Percentiles rank a stretch among this genome's conserved stretches.
Conservation (phyloP, 495 filamentous ascomycete species). For the Delitschia confertaspora region DNA sequence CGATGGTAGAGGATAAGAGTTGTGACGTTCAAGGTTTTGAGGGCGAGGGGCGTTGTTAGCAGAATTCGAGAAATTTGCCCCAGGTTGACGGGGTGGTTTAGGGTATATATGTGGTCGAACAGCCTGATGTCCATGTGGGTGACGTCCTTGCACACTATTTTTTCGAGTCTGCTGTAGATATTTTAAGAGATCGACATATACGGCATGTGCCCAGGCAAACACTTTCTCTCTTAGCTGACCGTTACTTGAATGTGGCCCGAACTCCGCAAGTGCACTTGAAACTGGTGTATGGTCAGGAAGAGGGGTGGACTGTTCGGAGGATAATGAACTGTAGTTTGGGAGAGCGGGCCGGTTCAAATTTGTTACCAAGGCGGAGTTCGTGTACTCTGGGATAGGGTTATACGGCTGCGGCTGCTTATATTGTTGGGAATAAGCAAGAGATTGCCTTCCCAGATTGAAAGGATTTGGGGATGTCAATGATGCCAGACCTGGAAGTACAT, state of each 20-base stretch:
- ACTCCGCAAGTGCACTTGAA: slow-evolving; percentile 25
- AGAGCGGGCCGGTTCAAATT: slow-evolving; percentile 5
- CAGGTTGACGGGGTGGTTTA: slow-evolving; percentile 47
- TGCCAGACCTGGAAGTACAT: slow-evolving; percentile 10
- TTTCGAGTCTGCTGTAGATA: slow-evolving; percentile 60
- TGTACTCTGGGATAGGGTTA: slow-evolving; percentile 16
- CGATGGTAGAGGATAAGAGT: not conserved
- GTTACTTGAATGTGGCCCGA: slow-evolving; percentile 38
- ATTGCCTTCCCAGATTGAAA: slow-evolving; percentile 13
- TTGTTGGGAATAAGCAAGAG: slow-evolving; percentile 15
- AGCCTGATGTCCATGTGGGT: slow-evolving; percentile 21
- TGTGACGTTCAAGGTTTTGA: not conserved
- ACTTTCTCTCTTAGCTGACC: slow-evolving; percentile 70
- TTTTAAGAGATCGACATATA: slow-evolving; percentile 78
- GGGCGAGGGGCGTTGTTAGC: slow-evolving; percentile 1
- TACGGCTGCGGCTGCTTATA: slow-evolving; percentile 8
- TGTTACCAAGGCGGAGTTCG: slow-evolving; percentile 6
- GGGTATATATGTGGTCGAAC: slow-evolving; percentile 54
- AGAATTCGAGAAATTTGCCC: slow-evolving; percentile 30
- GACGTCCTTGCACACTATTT: slow-evolving; percentile 37
- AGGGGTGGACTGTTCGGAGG: slow-evolving; percentile 25
- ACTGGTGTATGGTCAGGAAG: slow-evolving; percentile 14
- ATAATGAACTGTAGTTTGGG: slow-evolving; percentile 7
- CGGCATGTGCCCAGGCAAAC: slow-evolving; percentile 72
- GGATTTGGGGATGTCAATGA: slow-evolving; percentile 1